phyloP scores from a whole-genome alignment of 768 basidiomycete species.

The Boletus bicolor region DNA sequence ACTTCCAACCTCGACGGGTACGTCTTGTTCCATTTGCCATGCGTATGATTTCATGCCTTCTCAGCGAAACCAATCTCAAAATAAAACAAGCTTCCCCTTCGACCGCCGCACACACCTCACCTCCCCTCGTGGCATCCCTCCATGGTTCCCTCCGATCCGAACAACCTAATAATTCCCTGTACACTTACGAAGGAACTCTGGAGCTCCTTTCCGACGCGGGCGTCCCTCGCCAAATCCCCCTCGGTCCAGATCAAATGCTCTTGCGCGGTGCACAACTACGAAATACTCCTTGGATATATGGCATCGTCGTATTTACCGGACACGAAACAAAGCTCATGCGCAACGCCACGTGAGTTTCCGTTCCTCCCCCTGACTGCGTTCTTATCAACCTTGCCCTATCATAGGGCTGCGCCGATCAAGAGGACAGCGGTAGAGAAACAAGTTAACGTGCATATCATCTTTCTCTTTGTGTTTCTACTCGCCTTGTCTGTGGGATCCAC shows the following conservation, averaged over 20 bases:
- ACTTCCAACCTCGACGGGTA: constrained; percentile 98
- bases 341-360: constrained; percentile 82
- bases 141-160: constrained; percentile 88
- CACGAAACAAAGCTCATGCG: constrained; percentile 99
- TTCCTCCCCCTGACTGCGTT: background rate
- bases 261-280: constrained; percentile 92
- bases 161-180: constrained; percentile 95
- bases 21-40: constrained; percentile 4
- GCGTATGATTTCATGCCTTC: background rate
- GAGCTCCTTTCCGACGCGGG: constrained; percentile 56
- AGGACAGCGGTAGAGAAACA: constrained; percentile 93
- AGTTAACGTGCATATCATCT: constrained; percentile 95
- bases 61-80: constrained; percentile 95
- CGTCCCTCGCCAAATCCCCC: constrained; percentile 74
- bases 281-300: constrained; percentile 97
- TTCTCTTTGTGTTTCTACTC: constrained; percentile 85
- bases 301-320: constrained; percentile 89
- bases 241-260: constrained; percentile 93
- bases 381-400: background rate
- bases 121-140: constrained; percentile 66
- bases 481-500: constrained; percentile 88
- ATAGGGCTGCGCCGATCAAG: constrained; percentile 93
- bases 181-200: constrained; percentile 88
- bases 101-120: constrained; percentile 75
- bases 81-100: constrained; percentile 94